Conservation (phyloP, 345 rosid genomes). For the Citrus maxima region DNA sequence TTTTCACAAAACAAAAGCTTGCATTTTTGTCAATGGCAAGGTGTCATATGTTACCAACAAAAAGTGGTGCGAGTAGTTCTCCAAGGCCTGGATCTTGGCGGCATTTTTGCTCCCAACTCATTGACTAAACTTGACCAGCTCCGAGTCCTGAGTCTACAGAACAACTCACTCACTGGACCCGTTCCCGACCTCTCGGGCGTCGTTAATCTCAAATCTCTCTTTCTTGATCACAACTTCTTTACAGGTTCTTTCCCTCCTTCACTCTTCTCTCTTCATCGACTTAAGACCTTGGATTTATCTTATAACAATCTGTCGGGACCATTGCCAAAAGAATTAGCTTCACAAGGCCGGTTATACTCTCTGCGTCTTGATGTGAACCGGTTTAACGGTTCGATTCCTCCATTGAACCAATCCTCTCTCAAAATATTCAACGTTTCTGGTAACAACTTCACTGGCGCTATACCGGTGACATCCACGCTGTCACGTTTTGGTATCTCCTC, state of each 20-base stretch:
- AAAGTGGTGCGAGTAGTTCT: constrained; percentile 61
- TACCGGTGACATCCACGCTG: constrained; percentile 62
- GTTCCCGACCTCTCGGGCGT: constrained; percentile 75
- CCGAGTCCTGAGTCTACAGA: constrained; percentile 81
- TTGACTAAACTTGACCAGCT: constrained; percentile 73
- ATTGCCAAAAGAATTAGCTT: constrained; percentile 41
- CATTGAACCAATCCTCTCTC: constrained; percentile 76
- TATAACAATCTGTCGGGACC: constrained; percentile 60
- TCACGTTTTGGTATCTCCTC: constrained; percentile 56
- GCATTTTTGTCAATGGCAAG: constrained; percentile 64
- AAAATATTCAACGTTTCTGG: constrained; percentile 59
- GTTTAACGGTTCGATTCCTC: constrained; percentile 64
- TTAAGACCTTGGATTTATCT: constrained; percentile 67
- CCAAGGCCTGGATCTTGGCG: constrained; percentile 57
- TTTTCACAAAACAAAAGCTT: constrained; percentile 34
- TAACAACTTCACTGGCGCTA: constrained; percentile 65
- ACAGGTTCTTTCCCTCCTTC: constrained; percentile 70
- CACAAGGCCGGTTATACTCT: constrained; percentile 42
- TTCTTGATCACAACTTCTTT: constrained; percentile 67
- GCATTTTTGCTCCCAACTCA: constrained; percentile 51
- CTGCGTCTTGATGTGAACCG: constrained; percentile 65
- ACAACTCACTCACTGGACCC: constrained; percentile 72
- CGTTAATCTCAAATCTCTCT: constrained; percentile 66
- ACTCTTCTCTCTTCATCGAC: constrained; percentile 48
- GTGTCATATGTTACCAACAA: constrained; percentile 51